Evolutionary conservation across 1,139 yeast genomes (phyloP), one percentile per base, ranked within the genome.

Genomic region (Sugiyamaella xylanicola): DNA sequence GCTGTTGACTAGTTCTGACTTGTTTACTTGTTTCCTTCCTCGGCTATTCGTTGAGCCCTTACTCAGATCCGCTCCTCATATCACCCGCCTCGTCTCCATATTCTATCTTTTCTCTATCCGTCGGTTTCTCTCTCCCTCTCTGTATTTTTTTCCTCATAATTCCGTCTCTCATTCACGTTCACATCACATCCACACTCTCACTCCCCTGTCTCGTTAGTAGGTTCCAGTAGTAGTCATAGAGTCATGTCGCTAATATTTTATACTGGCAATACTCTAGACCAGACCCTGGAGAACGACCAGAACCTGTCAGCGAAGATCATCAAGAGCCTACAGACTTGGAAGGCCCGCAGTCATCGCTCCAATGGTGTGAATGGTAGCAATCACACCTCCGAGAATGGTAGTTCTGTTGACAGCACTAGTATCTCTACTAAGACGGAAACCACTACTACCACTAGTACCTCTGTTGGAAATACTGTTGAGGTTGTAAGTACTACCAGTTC

Each of bases 231-330:
- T n/a, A n/a, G n/a, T n/a, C n/a, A n/a, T n/a, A n/a, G n/a, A n/a
- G 3, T 27, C 49, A 40, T 44, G 52, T 46, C 59, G 48, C 44
- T 53, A 27, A 50, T 59, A 16, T 53, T 63, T n/a, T 57, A 54
- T 43, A 59, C 65, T 13, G 63, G 65, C 8, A 61, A 63, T 46
- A 60, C 60, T 19, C 58, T 63, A 25, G 56, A 58, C 42, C 63
- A 59, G 43, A 42, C 48, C 21, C 27, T 36, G 25, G 22, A 19
- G n/a, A 47, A 47, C 20, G 53, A 43, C 25, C 53, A 41, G 35
- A 50, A 36, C 25, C 35, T 50, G 32, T 35, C 48, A n/a, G 53
- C 36, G n/a, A 25, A 48, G 17, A 41, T 50, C 32, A 20, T 41
- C 16, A 43, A 50, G 13, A 36, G 48, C 25, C 21, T 50, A 19